phyloP scores from a whole-genome alignment of 176 grass and related monocot genomes.

The Carex littledalei region DNA sequence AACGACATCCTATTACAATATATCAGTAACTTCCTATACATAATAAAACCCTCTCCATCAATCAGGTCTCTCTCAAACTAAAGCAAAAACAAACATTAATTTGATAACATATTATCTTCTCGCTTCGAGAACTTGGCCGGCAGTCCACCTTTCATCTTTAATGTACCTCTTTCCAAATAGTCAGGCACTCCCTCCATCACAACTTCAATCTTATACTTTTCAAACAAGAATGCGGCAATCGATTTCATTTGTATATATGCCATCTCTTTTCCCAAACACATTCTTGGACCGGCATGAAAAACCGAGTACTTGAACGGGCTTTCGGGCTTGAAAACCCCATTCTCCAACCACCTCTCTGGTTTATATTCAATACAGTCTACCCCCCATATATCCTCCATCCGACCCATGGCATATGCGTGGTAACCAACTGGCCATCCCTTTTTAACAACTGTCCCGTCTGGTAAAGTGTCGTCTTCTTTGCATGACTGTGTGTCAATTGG shows the following conservation, averaged over 20 bases:
- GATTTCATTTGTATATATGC: conserved; percentile 27
- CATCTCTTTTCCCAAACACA: conserved; percentile 36
- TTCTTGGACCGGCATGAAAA: conserved; percentile 33
- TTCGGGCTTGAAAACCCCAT: conserved; percentile 17
- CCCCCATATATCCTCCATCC: conserved; percentile 19
- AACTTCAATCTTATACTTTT: not conserved
- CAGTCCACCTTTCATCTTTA: conserved; percentile 18
- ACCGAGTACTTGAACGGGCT: conserved; percentile 22
- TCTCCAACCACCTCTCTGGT: conserved; percentile 27
- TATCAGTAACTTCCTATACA: too few relatives aligned
- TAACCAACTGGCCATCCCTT: conserved; percentile 14
- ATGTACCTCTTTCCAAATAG: not conserved
- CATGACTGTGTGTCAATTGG: conserved; percentile 5
- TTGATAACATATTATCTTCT: not conserved
- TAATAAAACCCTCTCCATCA: not conserved
- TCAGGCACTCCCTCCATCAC: not conserved
- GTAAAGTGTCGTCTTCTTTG: conserved; percentile 20
- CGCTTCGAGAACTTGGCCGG: not conserved
- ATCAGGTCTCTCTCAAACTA: not conserved
- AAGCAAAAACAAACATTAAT: not conserved
- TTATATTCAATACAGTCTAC: conserved; percentile 20
- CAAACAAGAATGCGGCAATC: not conserved
- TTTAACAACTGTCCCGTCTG: conserved; percentile 20
- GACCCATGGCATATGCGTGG: conserved; percentile 15
- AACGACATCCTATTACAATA: not conserved